Base-by-base conservation (phyloP, 2,329 filamentous ascomycete species). In the Colletotrichum sp. region DNA sequence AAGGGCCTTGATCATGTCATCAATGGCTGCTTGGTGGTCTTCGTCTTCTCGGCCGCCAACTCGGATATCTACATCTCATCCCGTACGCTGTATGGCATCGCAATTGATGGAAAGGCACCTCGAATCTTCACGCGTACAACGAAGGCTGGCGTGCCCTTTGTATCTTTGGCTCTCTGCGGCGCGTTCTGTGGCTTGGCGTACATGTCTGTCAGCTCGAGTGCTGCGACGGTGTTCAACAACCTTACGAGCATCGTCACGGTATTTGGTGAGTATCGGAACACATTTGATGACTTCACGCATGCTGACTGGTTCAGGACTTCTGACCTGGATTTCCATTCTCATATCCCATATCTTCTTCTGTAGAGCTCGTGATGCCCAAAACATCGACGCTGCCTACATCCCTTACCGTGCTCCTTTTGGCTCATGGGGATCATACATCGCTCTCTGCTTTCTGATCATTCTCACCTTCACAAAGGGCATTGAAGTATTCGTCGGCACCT, bases 221-320 rank as follows among this genome's bases (percentile, higher is more conserved):
- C 85, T 0, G 74, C 82, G 4, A 81, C 80, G 0, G 84, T 87
- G 1, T 87, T 88, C 55, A 81, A 81, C 2, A 87, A 86, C 77
- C 82, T 88, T n/a, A 83, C 87, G 18, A 85, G 82, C 43, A 79
- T 88, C 5, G 83, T 86, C n/a, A 87, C 86, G 2, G 83, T 74
- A 4, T 74, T 74, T 24, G 67, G 58, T 74, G 48, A 71, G 71
- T 10, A 16, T 3, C 2, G 4, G 1, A 10, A 9, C 13, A 16
- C 0, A 5, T 13, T 21, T 1, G 0, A 3, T 21, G 7, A 4
- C 32, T 21, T 4, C n/a, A 14, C 0, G 7, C 24, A 28, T 30
- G 2, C 36, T 34, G 4, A 61, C 4, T 58, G 1, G 0, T 1
- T 7, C 3, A 74, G 68, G 67, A 3, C 36, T 74, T 5, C 28